Evolutionary conservation across 768 basidiomycete genomes (phyloP).

Genomic region (Agaricus sinodeliciosus): DNA sequence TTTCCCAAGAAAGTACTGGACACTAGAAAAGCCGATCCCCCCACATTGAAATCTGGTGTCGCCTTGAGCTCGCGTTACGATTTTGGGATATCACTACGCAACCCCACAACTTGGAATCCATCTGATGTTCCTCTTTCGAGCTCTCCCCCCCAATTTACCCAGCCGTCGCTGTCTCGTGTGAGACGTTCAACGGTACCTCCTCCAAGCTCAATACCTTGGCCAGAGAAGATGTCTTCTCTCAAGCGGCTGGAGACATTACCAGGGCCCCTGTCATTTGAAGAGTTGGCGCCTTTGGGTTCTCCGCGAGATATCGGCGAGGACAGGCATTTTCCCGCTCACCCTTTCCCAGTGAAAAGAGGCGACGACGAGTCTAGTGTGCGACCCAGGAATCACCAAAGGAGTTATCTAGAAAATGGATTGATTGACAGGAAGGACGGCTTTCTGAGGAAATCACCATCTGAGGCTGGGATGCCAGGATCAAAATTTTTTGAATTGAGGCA

Average conservation of each 20-base stretch:
- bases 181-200: conserved; percentile 11
- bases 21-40: conserved; percentile 15
- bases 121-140: background rate
- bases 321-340: conserved; percentile 21
- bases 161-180: conserved; percentile 11
- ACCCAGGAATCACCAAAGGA: conserved; percentile 47
- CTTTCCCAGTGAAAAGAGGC: conserved; percentile 20
- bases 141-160: conserved; percentile 34
- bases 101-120: conserved; percentile 23
- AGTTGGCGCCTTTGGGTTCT: conserved; percentile 33
- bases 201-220: conserved; percentile 37
- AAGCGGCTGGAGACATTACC: conserved; percentile 8
- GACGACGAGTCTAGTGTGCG: conserved; percentile 17
- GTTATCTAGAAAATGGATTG: conserved; percentile 43
- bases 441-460: conserved; percentile 43
- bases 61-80: conserved; percentile 54
- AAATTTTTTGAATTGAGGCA: background rate
- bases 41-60: conserved; percentile 28
- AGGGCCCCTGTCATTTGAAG: conserved; percentile 4
- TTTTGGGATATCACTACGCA: conserved; percentile 44
- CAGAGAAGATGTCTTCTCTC: conserved; percentile 18
- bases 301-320: conserved; percentile 38
- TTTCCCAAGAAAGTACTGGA: conserved; percentile 8
- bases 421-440: conserved; percentile 16
- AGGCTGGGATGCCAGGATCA: conserved; percentile 28